phyloP scores from a whole-genome alignment of 2,329 filamentous ascomycete genomes.

The Elsinoe batatas region DNA sequence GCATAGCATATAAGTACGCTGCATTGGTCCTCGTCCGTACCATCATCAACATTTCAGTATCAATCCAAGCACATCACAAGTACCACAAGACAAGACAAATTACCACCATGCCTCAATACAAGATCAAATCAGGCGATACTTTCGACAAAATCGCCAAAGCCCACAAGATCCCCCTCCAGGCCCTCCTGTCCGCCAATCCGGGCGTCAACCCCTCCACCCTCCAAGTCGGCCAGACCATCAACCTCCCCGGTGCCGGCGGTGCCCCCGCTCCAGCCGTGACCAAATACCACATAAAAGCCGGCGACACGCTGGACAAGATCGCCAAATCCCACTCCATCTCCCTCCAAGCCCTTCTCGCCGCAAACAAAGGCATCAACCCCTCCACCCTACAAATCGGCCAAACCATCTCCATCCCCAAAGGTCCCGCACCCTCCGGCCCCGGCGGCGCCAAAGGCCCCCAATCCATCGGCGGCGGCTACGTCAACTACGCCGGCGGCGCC shows the following conservation, averaged over 20 bases:
- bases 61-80: not conserved
- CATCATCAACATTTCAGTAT: not conserved
- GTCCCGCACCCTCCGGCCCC: not conserved
- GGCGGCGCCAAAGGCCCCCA: not conserved
- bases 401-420: slow-evolving; percentile 1
- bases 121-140: slow-evolving; percentile 5
- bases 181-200: slow-evolving; percentile 1
- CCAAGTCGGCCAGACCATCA: slow-evolving; percentile 6
- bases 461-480: not conserved
- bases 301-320: slow-evolving; percentile 1
- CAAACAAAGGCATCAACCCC: slow-evolving; percentile 7
- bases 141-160: not conserved
- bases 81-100: not conserved
- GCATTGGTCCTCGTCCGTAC: not conserved
- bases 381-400: not conserved
- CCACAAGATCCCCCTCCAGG: slow-evolving; percentile 1
- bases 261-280: not conserved
- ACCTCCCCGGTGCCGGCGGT: not conserved
- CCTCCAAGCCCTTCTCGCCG: not conserved
- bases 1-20: not conserved
- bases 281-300: slow-evolving; percentile 3
- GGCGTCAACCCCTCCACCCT: not conserved
- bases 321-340: not conserved
- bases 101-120: slow-evolving; percentile 1
- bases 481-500: not conserved